Conservation (phyloP, 139 green algal species). For the Eudorina sp. region DNA sequence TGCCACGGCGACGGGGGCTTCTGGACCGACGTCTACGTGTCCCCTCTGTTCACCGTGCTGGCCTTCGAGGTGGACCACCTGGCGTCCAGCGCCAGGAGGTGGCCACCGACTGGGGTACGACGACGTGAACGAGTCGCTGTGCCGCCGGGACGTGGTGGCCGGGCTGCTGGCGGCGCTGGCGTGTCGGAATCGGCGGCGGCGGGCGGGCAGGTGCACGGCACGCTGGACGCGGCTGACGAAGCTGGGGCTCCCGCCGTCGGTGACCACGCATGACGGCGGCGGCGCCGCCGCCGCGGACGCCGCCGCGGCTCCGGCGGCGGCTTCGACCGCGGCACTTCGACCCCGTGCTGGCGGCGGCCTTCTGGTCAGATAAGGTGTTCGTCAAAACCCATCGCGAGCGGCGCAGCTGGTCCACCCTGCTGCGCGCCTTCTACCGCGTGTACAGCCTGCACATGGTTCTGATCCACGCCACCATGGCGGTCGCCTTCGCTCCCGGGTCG, state of each 20-base stretch:
- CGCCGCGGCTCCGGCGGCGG: background rate
- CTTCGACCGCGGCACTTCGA: slow-evolving; percentile 4
- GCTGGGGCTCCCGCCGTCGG: slow-evolving; percentile 14
- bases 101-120: slow-evolving; percentile 77
- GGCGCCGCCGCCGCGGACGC: background rate
- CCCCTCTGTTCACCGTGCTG: slow-evolving; percentile 55
- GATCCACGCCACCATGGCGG: slow-evolving; percentile 68
- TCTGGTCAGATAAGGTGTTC: slow-evolving; percentile 56
- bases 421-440: slow-evolving; percentile 74
- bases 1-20: slow-evolving; percentile 67
- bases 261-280: background rate
- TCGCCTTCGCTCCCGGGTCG: slow-evolving; percentile 7
- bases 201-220: background rate
- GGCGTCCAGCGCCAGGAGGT: slow-evolving; percentile 63
- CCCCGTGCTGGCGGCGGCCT: slow-evolving; percentile 22
- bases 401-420: slow-evolving; percentile 59
- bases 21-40: slow-evolving; percentile 67
- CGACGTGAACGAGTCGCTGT: slow-evolving; percentile 85
- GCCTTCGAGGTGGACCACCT: slow-evolving; percentile 39
- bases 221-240: slow-evolving; percentile 24
- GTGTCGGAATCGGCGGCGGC: background rate
- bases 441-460: slow-evolving; percentile 73
- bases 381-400: slow-evolving; percentile 78
- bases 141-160: slow-evolving; percentile 27
- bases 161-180: slow-evolving; percentile 30